phyloP scores from a whole-genome alignment of 176 grass and related monocot genomes.

The Carex littledalei region DNA sequence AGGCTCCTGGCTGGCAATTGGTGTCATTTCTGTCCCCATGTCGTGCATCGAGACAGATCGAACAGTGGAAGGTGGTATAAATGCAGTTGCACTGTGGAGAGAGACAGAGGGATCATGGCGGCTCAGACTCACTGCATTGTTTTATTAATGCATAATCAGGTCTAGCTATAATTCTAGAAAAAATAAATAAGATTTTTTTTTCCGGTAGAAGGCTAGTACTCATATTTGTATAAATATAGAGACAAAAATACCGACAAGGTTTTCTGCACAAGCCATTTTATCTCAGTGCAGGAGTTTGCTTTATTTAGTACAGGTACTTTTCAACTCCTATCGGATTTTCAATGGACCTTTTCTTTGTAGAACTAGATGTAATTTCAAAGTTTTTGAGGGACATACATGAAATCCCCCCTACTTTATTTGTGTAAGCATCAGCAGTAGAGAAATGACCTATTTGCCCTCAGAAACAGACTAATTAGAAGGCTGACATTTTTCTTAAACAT shows the following conservation, averaged over 20 bases:
- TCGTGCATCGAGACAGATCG: slow-evolving; percentile 93
- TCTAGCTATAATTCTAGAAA: not conserved
- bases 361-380: too few species aligned
- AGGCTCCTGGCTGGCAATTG: slow-evolving; percentile 90
- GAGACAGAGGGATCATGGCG: slow-evolving; percentile 50
- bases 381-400: too few species aligned
- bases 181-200: not conserved
- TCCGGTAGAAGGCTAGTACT: not conserved
- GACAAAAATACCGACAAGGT: not conserved
- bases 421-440: too few species aligned
- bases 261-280: not conserved
- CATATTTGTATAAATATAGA: not conserved
- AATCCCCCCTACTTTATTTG: too few species aligned
- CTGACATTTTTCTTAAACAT: too few species aligned
- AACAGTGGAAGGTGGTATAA: slow-evolving; percentile 61
- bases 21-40: slow-evolving; percentile 99
- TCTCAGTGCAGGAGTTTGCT: not conserved
- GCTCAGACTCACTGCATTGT: slow-evolving; percentile 58
- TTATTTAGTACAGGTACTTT: not conserved
- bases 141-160: not conserved
- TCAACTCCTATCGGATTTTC: not conserved
- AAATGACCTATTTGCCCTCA: too few species aligned
- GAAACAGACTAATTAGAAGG: too few species aligned
- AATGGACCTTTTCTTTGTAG: not conserved
- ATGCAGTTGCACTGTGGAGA: slow-evolving; percentile 50